Evolutionary conservation across 2,329 filamentous ascomycete genomes (phyloP), one percentile per base, ranked within the genome.

Genomic region (Chalaropsis thielavioides): DNA sequence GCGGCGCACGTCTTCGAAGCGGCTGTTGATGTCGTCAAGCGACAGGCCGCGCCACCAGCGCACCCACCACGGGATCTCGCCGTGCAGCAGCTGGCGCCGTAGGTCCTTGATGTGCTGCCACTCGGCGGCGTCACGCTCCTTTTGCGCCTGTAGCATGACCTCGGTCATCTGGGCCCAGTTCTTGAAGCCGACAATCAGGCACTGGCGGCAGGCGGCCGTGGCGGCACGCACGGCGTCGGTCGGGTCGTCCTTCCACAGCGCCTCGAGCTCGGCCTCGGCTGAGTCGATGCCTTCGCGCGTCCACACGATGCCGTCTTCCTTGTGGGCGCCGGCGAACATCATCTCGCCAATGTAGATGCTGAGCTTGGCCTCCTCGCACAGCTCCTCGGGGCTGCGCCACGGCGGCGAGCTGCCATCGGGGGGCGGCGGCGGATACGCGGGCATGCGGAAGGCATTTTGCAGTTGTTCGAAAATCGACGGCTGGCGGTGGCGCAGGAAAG

Each of bases 341-440:
- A 97, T 95, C 76, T 97, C 92, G 66, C 92, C 92, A 68, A 97
- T 92, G 74, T 96, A 94, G 27, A 91, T 81, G 79, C 90, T 91
- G 15, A 96, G 76, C 0, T 84, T 90, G 2, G 91, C 90, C 74
- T 96, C 92, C 69, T 94, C 87, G 74, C 92, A 96, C 44, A 82
- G 81, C 69, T 89, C 84, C 35, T 80, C 78, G 10, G 83, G 72
- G 64, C 82, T 83, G 59, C 89, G 86, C 65, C 80, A 75, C 0
- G 92, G 84, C 0, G 86, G 80, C 2, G 82, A 76, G 59, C 87
- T 83, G 64, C 92, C 92, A 61, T 89, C 85, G 0, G 83, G 78
- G 0, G 86, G 88, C 0, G 88, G 81, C 0, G 83, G 74, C 0
- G 92, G 91, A 72, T 91, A 95, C 1, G 79, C 75, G 0, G 87